Base-by-base conservation (phyloP, 2,329 filamentous ascomycete species). In the Clonostachys sp. region DNA sequence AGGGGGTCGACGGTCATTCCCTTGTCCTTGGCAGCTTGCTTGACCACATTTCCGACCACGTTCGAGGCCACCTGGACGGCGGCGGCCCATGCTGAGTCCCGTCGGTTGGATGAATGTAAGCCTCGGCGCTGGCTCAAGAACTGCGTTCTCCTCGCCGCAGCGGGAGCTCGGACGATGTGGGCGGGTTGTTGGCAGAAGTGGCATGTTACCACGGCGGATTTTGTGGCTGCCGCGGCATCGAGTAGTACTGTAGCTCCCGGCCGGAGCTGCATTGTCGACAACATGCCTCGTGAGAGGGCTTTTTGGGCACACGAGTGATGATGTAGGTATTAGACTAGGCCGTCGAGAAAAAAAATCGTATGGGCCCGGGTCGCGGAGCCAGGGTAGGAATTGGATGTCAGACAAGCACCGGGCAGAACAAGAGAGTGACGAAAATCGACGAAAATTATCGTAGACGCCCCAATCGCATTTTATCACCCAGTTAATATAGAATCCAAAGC, bases 1-100 rank as follows among this genome's bases (percentile, higher is more conserved):
- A 97, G 78, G 34, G 92, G 92, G 65, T 97, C 92, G 59, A 96
- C 81, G 51, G 84, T 81, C 71, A 95, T 82, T 49, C 81, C 79
- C 17, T 46, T 35, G 55, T 76, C 75, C 55, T 83, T 81, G 52
- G 80, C 74, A 48, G 81, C 74, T 56, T 80, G 75, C 55, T 80
- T 78, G 51, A 86, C 75, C 41, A 80, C 81, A 62, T 85, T 86
- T 55, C 78, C 78, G 55, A 91, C 84, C 50, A 91, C 78, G 64
- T 86, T 86, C 55, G 87, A 78, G 36, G 83, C 82, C 14, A 85
- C 81, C 20, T 81, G 79, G 16, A 89, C 85, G 8, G 87, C 87
- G 41, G 89, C 86, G 3, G 84, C 86, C 78, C 87, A 89, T 44
- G 84, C 83, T n/a, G 86, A 91, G 30, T 73, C 70, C 24, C 70